Base-by-base conservation (phyloP, 345 rosid genomes). In the Cardiospermum halicacabum region DNA sequence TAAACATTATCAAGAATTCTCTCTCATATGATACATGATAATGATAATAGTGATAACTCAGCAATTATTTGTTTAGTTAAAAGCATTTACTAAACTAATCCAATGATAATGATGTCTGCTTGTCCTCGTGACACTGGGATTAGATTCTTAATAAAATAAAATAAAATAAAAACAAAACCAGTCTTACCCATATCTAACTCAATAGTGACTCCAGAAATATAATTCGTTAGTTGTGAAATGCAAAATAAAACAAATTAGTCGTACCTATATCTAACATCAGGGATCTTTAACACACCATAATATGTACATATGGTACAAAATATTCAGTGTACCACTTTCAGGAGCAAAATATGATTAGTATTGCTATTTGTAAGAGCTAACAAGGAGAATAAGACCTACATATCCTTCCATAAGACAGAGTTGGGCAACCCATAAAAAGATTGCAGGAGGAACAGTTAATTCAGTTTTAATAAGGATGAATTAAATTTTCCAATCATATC, bases 41-140 rank as follows among this genome's bases (percentile, higher is more conserved):
- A n/a, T n/a, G n/a, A n/a, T n/a, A n/a, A n/a, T n/a, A n/a, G n/a
- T 58, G 67, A 69, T 59, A 53, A 61, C 43, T 9, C 3, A 39
- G 11, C 28, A 28, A 54, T 11, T 1, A 62, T 54, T 63, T 47
- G 42, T 53, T 63, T 63, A 42, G 15, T 19, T n/a, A 31, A 9
- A 60, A 54, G 28, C 15, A 42, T 54, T 13, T 10, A 53, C 28
- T 71, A 21, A 11, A 57, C 49, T 45, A 64, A 22, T 19, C 34
- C 11, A 5, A 25, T 42, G 75, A 71, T 58, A 65, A 43, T 7
- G 62, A 65, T 39, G 53, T 49, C 6, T 3, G 18, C 9, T 49
- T 64, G 60, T 37, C 49, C 42, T 58, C 21, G 21, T 70, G 30
- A 28, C 25, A 5, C n/a, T 30, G 56, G 25, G 61, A 31, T 25